A percentile compares a stretch with the other conserved stretches of the same genome.
Evolutionary conservation across 1,284 basidiomycete genomes (phyloP).

Genomic region (Boletellus deceptivus): DNA sequence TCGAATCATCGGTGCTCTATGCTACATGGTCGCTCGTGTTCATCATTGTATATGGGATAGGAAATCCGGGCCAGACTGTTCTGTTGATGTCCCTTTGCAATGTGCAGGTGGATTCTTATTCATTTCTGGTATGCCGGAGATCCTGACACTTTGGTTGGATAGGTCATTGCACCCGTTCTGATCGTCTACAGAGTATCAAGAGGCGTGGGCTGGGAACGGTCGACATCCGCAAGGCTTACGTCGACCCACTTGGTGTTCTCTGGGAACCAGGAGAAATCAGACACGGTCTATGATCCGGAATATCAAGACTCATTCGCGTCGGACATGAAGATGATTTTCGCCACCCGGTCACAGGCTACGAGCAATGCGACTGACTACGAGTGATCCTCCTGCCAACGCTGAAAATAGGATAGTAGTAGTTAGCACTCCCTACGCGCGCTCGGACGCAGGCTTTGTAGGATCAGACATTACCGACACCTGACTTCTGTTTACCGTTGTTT

Average conservation of each 20-base stretch:
- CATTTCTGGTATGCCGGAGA: not conserved
- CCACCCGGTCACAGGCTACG: not conserved
- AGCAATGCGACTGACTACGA: not conserved
- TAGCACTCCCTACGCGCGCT: no score
- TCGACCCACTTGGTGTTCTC: not conserved
- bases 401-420: no score
- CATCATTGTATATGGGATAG: not conserved
- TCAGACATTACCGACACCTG: no score
- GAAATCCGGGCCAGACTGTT: not conserved
- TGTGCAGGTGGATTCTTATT: not conserved
- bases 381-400: no score
- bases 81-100: not conserved
- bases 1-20: constrained; percentile 1
- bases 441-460: no score
- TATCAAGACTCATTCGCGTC: no score
- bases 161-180: not conserved
- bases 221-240: not conserved
- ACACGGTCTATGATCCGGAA: not conserved
- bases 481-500: no score
- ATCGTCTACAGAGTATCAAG: constrained; percentile 1
- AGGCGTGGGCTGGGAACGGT: not conserved
- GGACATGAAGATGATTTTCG: not conserved
- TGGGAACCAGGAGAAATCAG: not conserved
- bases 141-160: not conserved
- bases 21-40: constrained; percentile 3